A percentile compares a stretch with the other conserved stretches of the same genome.
These are phyloP conservation scores for Pseudopithomyces maydicus DNA, from an alignment of 2,329 filamentous ascomycete genomes.

Conservation along the genomic window DNA sequence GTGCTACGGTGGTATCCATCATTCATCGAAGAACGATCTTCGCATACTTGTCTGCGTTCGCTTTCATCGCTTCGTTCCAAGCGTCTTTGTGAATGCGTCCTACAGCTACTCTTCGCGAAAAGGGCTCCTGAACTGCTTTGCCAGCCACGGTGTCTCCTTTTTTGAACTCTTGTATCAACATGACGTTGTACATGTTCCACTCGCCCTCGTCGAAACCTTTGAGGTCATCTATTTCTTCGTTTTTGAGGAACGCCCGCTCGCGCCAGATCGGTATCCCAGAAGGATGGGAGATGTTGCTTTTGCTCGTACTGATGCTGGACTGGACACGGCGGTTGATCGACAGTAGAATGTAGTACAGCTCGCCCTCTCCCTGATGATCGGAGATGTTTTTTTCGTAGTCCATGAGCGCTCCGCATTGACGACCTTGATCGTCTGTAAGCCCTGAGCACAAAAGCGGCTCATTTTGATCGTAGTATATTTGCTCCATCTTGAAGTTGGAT, in stretches of 20 bases:
- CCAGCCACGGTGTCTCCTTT: constrained; percentile 10
- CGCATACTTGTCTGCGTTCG: constrained; percentile 10
- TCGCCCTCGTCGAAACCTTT: constrained; percentile 26
- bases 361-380: constrained; percentile 14
- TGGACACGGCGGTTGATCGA: constrained; percentile 33
- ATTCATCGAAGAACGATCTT: constrained; percentile 32
- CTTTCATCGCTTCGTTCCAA: constrained; percentile 26
- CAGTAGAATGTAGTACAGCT: constrained; percentile 36
- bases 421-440: constrained; percentile 24
- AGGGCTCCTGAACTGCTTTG: constrained; percentile 4
- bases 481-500: constrained; percentile 30
- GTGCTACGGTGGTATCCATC: not conserved
- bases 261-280: constrained; percentile 41
- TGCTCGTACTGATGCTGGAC: constrained; percentile 16
- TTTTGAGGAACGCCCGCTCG: constrained; percentile 31
- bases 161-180: constrained; percentile 36
- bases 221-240: constrained; percentile 32
- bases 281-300: constrained; percentile 31
- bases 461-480: constrained; percentile 23
- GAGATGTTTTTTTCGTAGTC: constrained; percentile 29
- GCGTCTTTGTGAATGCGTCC: constrained; percentile 40
- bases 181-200: constrained; percentile 42
- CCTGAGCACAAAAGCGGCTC: constrained; percentile 27
- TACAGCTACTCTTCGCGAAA: constrained; percentile 35
- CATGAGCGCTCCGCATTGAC: constrained; percentile 40